A percentile compares a stretch with the other conserved stretches of the same genome.
phyloP scores from a whole-genome alignment of 1,284 basidiomycete genomes.

The Athelia psychrophila region DNA sequence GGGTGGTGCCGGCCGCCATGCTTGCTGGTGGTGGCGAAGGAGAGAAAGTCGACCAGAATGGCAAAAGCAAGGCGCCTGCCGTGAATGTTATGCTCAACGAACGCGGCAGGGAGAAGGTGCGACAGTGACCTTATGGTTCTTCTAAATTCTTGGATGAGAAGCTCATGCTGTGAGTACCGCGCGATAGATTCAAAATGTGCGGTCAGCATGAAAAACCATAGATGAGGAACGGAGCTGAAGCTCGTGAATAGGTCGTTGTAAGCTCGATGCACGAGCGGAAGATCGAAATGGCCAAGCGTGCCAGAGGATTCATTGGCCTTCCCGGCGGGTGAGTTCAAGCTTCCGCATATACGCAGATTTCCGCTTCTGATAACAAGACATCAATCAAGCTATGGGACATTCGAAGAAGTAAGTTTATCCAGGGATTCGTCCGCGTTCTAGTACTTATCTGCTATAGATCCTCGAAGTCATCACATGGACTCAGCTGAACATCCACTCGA shows the following conservation, averaged over 20 bases:
- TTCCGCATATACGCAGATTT: no score
- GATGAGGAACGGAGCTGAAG: no score
- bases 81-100: conserved; percentile 36
- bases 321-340: conserved; percentile 68
- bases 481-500: conserved; percentile 85
- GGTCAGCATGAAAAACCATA: no score
- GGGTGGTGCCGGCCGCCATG: conserved; percentile 81
- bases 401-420: conserved; percentile 69
- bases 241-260: conserved; percentile 56
- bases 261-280: conserved; percentile 93
- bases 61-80: conserved; percentile 17
- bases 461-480: conserved; percentile 92
- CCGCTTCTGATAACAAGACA: not conserved
- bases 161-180: no score
- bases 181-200: no score
- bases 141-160: no score
- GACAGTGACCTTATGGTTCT: not conserved
- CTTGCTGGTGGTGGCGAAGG: conserved; percentile 60
- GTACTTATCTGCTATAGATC: conserved; percentile 40
- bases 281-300: conserved; percentile 79
- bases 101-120: conserved; percentile 42
- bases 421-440: conserved; percentile 1
- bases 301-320: conserved; percentile 79
- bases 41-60: conserved; percentile 42
- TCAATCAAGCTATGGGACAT: conserved; percentile 66